Evolutionary conservation across 164 flowering plant genomes (phyloP).

Genomic region (Vitis labrusca): DNA sequence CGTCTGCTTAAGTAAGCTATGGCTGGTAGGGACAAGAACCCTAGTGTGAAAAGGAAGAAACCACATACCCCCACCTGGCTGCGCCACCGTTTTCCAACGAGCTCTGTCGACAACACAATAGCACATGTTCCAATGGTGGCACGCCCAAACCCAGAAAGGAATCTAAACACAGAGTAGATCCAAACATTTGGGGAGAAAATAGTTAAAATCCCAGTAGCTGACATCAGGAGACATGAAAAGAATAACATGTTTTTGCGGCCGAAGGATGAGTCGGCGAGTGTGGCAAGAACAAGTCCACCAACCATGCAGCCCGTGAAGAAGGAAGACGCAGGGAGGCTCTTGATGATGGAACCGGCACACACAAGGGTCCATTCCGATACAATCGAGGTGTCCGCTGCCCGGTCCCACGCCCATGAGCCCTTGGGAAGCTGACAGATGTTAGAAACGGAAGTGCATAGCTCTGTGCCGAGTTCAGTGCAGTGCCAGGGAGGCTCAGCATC

Average conservation of each 20-base stretch:
- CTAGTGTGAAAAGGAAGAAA: neutral
- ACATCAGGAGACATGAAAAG: conserved; percentile 1
- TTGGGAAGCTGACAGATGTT: conserved; percentile 6
- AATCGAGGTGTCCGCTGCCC: no score
- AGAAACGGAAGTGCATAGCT: conserved; percentile 6
- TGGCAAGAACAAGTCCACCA: conserved; percentile 16
- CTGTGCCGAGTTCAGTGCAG: neutral
- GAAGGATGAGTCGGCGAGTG: conserved; percentile 2
- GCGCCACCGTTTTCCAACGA: neutral
- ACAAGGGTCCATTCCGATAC: no score
- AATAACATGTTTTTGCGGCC: conserved; percentile 9
- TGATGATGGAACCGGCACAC: no score
- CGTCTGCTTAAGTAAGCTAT: neutral
- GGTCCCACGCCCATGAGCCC: conserved; percentile 11
- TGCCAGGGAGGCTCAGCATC: conserved; percentile 7
- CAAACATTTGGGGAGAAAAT: conserved; percentile 1
- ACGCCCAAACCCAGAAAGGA: neutral
- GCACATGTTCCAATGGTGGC: neutral
- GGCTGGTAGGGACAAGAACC: neutral
- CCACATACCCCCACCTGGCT: neutral
- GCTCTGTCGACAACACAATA: neutral
- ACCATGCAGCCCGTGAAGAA: conserved; percentile 17
- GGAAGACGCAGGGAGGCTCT: no score
- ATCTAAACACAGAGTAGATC: conserved; percentile 7
- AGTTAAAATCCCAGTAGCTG: neutral